These are phyloP conservation scores for Petrea volubilis DNA, from an alignment of 257 asterid species.

Conservation along the genomic window DNA sequence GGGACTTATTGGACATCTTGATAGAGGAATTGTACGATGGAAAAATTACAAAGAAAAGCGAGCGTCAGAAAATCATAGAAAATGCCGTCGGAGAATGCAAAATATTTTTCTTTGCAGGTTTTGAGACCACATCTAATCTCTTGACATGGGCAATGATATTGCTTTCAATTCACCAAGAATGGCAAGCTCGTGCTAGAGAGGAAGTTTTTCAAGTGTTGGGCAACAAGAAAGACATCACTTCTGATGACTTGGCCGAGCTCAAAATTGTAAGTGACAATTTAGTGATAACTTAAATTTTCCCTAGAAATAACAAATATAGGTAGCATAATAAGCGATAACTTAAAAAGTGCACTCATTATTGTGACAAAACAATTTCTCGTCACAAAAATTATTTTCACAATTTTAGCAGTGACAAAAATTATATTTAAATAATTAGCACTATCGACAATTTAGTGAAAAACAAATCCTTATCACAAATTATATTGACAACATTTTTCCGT, in stretches of 20 bases:
- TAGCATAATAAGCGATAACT: no score
- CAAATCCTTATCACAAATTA: no score
- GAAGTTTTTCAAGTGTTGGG: conserved; percentile 29
- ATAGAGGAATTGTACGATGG: conserved; percentile 1
- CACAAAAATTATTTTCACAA: no score
- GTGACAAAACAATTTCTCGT: no score
- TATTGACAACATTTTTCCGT: no score
- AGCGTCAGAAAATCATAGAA: not conserved
- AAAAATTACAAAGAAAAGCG: not conserved
- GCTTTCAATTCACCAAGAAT: conserved; percentile 23
- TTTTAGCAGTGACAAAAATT: no score
- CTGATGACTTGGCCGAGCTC: conserved; percentile 21
- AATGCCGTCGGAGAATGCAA: conserved; percentile 22
- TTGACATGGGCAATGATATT: conserved; percentile 32
- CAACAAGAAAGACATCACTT: conserved; percentile 13
- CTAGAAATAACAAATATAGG: no score
- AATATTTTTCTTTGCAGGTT: conserved; percentile 26
- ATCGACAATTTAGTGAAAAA: no score
- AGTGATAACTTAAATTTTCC: no score
- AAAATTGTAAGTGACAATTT: conserved; percentile 40
- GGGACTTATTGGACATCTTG: conserved; percentile 5
- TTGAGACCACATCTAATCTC: conserved; percentile 20
- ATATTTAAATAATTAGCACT: no score
- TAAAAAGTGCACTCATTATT: no score
- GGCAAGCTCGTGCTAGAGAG: conserved; percentile 38